Base-by-base conservation (phyloP, 371 early-diverging fungal species). In the Dinochytrium kinnereticum region DNA sequence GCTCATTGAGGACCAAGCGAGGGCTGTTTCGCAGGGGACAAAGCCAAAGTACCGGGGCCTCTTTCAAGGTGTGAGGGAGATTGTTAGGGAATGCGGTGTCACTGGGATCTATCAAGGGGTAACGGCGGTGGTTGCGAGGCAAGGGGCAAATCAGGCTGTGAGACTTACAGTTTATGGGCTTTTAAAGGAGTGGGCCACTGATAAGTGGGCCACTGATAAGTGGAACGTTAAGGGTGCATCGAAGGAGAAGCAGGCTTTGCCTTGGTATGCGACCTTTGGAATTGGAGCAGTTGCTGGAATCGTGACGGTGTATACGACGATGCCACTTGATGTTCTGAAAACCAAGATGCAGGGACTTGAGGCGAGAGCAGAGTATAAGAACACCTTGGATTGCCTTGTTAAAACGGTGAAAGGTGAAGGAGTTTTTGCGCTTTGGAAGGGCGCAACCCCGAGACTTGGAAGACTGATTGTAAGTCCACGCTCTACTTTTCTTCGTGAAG, bases 251-350 rank as follows among this genome's bases (percentile, higher is more conserved):
- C 75, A 31, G 19, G 75, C 44, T 30, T 59, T 74, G 40, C 70
- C 66, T n/a, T 55, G 31, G 67, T 59, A 40, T 26, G 33, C 39
- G 24, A 64, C 75, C 2, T 53, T 59, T 50, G 33, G 57, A 55
- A 72, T 69, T 72, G 85, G 86, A 30, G 82, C 81, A 28, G 77
- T 91, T 57, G 97, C 97, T 0, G 98, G 98, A 10, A 91, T 90
- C 66, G 88, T 95, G 31, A 96, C 96, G 1, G 96, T 96, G 0
- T 96, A 95, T 74, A 81, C 93, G 0, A 97, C 98, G 0, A 96
- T 96, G 97, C 97, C 97, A 1, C 72, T 97, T 36, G 98, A 96
- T 81, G 96, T 95, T 0, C 87, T 96, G 70, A 97, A 97, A 81
- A 97, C 98, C 0, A 90, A 93, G 69, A 93, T 96, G 95, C 98